Conservation (phyloP, 1,284 basidiomycete genomes). For the Tausonia pullulans region DNA sequence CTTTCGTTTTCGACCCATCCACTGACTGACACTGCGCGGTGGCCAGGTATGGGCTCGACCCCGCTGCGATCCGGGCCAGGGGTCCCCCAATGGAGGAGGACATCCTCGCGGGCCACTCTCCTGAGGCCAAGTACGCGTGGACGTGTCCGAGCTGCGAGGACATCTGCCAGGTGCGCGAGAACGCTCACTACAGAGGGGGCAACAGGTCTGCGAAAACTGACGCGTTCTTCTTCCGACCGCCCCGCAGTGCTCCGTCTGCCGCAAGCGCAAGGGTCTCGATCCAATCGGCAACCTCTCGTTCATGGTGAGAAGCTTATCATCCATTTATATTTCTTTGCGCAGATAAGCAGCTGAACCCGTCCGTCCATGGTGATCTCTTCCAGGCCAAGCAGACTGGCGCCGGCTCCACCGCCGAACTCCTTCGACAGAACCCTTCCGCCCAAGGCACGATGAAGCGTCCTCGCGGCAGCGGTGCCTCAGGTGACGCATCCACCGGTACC, state of each 20-base stretch:
- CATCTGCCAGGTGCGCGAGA: neutral
- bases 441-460: too few species aligned
- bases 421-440: too few species aligned
- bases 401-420: too few species aligned
- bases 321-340: too few species aligned
- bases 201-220: too few species aligned
- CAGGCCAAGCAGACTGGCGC: too few species aligned
- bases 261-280: slow-evolving; percentile 1
- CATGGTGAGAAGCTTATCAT: neutral
- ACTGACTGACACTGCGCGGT: neutral
- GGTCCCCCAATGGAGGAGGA: neutral
- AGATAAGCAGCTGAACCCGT: too few species aligned
- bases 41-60: slow-evolving; percentile 1
- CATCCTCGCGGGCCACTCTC: neutral
- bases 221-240: too few species aligned
- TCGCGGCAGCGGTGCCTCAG: too few species aligned
- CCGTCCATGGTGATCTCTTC: too few species aligned
- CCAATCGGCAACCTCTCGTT: slow-evolving; percentile 1
- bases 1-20: neutral
- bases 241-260: neutral
- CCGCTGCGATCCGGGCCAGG: neutral
- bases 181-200: neutral
- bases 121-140: neutral
- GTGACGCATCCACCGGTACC: too few species aligned
- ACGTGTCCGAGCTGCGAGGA: slow-evolving; percentile 4